Evolutionary conservation across 139 green algal genomes (phyloP).

Genomic region (Micractinium sp.): DNA sequence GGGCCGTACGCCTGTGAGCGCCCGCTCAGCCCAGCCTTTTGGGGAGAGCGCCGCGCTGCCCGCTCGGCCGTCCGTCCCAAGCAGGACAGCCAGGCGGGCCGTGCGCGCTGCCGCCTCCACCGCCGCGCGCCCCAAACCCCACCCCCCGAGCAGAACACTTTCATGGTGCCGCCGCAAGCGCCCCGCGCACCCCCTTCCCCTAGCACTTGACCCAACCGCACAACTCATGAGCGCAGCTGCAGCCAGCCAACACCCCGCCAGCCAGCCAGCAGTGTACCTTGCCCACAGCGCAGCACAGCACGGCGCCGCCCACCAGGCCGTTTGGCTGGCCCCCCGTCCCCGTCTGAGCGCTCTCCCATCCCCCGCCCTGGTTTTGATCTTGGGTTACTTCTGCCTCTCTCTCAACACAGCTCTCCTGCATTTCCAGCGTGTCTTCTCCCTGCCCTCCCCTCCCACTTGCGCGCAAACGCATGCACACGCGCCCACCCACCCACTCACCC

Average conservation of each 20-base stretch:
- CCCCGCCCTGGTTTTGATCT: neutral
- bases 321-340: neutral
- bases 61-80: no score
- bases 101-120: no score
- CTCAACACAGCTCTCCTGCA: neutral
- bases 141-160: no score
- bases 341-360: neutral
- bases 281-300: neutral
- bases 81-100: no score
- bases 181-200: neutral
- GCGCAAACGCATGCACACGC: neutral
- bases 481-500: neutral
- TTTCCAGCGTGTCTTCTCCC: no score
- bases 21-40: neutral
- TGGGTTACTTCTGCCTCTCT: constrained; percentile 10
- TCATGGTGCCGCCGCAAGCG: neutral
- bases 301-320: neutral
- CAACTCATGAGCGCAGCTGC: constrained; percentile 26
- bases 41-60: no score
- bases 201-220: neutral
- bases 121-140: no score
- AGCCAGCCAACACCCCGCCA: neutral
- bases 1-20: neutral
- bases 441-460: neutral
- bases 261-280: neutral